Percentiles rank a stretch among this genome's conserved stretches.
phyloP scores from a whole-genome alignment of 2,329 filamentous ascomycete species.

The Blumeriella jaapii region DNA sequence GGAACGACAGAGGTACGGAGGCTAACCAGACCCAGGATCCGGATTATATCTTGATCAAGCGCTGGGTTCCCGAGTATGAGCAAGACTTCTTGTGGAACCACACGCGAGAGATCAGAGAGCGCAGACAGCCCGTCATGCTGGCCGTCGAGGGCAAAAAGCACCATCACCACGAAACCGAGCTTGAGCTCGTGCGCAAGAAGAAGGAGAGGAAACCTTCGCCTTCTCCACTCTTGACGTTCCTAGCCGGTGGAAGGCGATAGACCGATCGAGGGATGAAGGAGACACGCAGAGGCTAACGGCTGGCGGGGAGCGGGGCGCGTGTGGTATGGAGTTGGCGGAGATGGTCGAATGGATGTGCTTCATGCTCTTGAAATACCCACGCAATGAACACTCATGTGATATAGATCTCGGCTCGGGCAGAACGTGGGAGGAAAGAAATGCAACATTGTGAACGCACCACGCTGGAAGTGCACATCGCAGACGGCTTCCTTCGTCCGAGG shows the following conservation, averaged over 20 bases:
- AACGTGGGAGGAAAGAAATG: not conserved
- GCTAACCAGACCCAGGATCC: conserved; percentile 43
- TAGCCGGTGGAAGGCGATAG: conserved; percentile 23
- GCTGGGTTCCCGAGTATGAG: conserved; percentile 59
- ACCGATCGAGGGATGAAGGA: conserved; percentile 3
- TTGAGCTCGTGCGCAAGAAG: conserved; percentile 25
- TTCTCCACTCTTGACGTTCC: conserved; percentile 23
- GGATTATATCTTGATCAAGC: conserved; percentile 61
- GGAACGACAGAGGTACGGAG: not conserved
- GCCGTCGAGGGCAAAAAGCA: conserved; percentile 18
- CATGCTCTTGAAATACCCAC: conserved; percentile 16
- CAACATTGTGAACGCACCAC: not conserved
- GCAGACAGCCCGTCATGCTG: conserved; percentile 16
- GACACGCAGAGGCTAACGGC: not conserved
- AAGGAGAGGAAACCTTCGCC: conserved; percentile 23
- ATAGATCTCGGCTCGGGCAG: not conserved
- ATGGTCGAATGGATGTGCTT: too few relatives aligned
- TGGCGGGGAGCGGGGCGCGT: not conserved
- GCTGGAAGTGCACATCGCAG: not conserved
- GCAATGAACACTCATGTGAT: conserved; percentile 8
- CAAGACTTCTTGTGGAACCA: conserved; percentile 64
- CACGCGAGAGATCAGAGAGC: conserved; percentile 41
- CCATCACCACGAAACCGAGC: conserved; percentile 21
- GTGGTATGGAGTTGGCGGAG: too few relatives aligned
- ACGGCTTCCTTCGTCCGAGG: not conserved